A percentile compares a stretch with the other conserved stretches of the same genome.
Conservation (phyloP, 306 rosid species). For the Geum urbanum region DNA sequence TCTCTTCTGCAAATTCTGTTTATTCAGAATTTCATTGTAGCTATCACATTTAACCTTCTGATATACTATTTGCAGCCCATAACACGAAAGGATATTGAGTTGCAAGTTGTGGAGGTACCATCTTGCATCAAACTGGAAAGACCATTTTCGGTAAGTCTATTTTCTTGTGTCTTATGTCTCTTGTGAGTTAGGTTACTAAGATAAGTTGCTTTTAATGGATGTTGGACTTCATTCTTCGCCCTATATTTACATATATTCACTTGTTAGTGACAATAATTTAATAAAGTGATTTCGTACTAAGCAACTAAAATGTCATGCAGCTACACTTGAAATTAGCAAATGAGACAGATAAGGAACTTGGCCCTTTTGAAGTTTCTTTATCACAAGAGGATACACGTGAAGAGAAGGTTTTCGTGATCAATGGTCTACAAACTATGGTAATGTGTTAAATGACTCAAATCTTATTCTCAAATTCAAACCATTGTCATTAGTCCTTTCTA, state of each 20-base stretch:
- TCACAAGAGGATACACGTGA: constrained; percentile 47
- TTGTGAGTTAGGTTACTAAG: constrained; percentile 14
- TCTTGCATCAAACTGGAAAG: constrained; percentile 64
- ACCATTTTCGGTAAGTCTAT: constrained; percentile 65
- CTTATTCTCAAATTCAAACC: neutral
- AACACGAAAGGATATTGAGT: constrained; percentile 74
- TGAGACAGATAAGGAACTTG: constrained; percentile 70
- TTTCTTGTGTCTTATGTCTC: constrained; percentile 16
- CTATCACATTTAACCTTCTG: constrained; percentile 25
- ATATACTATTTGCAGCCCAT: constrained; percentile 62
- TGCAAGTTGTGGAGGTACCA: constrained; percentile 71
- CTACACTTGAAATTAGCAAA: constrained; percentile 62
- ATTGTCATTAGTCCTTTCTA: neutral
- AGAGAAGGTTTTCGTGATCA: constrained; percentile 58
- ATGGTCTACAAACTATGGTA: constrained; percentile 88
- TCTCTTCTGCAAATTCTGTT: neutral
- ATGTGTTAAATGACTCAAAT: constrained; percentile 20
- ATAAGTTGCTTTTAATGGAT: constrained; percentile 16
- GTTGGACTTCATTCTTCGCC: constrained; percentile 20
- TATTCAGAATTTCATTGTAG: neutral
- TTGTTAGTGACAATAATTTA: constrained; percentile 1
- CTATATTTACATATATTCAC: constrained; percentile 13
- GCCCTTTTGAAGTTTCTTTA: constrained; percentile 82
- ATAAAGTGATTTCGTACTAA: constrained; percentile 30
- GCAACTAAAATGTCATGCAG: constrained; percentile 46